Evolutionary conservation across 805 yeast genomes (phyloP).

Genomic region (Saturnispora halmiae): DNA sequence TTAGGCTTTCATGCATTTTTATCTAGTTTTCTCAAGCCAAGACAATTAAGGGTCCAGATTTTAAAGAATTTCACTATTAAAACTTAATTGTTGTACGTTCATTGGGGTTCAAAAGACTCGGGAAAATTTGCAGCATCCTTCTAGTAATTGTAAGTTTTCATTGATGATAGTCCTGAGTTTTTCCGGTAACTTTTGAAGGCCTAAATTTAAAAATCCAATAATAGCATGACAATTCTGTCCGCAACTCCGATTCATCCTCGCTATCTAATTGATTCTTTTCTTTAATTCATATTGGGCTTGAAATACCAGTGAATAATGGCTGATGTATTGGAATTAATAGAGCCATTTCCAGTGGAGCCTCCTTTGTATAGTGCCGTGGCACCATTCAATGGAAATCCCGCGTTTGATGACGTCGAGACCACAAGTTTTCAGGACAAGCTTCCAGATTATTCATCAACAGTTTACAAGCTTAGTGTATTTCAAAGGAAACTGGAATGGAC

Average conservation of each 20-base stretch:
- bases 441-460: constrained; percentile 62
- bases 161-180: too few species aligned
- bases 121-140: too few species aligned
- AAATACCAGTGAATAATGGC: not conserved
- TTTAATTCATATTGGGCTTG: not conserved
- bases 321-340: constrained; percentile 11
- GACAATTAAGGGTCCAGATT: too few species aligned
- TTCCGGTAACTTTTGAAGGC: too few species aligned
- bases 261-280: not conserved
- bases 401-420: constrained; percentile 20
- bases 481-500: constrained; percentile 66
- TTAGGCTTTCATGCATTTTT: too few species aligned
- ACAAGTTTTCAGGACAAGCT: constrained; percentile 32
- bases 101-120: too few species aligned
- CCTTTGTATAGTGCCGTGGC: constrained; percentile 30
- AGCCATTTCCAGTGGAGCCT: constrained; percentile 34
- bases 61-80: too few species aligned
- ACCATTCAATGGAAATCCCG: constrained; percentile 30
- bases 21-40: too few species aligned
- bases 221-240: not conserved
- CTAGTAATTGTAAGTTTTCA: too few species aligned
- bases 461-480: constrained; percentile 48
- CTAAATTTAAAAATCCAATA: not conserved
- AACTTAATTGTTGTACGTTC: too few species aligned
- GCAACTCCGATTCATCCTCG: constrained; percentile 4